Percentiles rank a stretch among this genome's conserved stretches.
These are phyloP conservation scores for Dendrocalamus sinicus DNA, from an alignment of 176 grass and related monocot genomes.

Conservation along the genomic window DNA sequence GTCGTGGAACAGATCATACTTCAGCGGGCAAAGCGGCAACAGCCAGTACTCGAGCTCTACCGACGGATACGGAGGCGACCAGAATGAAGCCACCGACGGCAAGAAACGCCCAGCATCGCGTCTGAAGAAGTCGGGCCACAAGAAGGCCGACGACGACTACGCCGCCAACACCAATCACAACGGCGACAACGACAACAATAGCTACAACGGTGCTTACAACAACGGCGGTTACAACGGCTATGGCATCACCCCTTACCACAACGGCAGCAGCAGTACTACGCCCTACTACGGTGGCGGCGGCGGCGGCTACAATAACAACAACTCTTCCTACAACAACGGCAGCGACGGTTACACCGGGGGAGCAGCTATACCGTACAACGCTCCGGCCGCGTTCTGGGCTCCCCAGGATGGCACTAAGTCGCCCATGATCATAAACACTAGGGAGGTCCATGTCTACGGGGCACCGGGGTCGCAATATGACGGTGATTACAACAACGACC, in stretches of 20 bases:
- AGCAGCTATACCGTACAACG: background rate
- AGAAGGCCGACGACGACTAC: background rate
- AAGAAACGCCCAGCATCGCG: slow-evolving; percentile 33
- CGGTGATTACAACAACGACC: background rate
- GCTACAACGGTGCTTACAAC: background rate
- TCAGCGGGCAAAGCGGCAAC: background rate
- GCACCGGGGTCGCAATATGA: background rate
- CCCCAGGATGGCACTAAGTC: slow-evolving; percentile 33
- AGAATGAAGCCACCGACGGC: background rate
- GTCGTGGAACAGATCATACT: slow-evolving; percentile 20
- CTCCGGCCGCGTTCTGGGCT: background rate
- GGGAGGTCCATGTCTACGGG: slow-evolving; percentile 45
- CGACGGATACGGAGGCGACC: background rate
- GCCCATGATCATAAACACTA: slow-evolving; percentile 45
- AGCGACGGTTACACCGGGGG: background rate
- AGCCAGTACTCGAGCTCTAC: background rate
- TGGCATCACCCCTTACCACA: background rate
- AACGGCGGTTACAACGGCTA: slow-evolving; percentile 18
- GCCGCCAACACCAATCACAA: background rate
- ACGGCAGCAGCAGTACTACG: background rate
- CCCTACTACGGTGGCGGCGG: background rate
- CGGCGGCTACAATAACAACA: background rate
- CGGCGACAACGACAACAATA: background rate
- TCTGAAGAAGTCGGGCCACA: slow-evolving; percentile 31
- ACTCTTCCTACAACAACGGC: background rate